phyloP scores from a whole-genome alignment of 345 rosid species.

The Acer saccharum region DNA sequence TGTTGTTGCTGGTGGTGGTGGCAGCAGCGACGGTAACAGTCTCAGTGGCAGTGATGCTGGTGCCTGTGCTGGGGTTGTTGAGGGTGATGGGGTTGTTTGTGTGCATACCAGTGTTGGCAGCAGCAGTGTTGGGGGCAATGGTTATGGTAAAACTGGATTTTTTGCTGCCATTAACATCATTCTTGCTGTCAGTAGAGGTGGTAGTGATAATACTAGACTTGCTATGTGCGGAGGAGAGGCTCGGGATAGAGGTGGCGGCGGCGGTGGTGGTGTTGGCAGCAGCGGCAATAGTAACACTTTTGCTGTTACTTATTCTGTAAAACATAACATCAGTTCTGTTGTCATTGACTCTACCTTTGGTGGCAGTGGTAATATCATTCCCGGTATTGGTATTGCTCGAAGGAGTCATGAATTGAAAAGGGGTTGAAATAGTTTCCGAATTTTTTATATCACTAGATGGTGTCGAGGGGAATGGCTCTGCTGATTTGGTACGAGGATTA shows the following conservation, averaged over 20 bases:
- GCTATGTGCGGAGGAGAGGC: not conserved
- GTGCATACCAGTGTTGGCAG: not conserved
- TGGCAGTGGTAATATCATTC: conserved; percentile 15
- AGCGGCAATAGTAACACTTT: not conserved
- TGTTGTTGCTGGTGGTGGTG: not conserved
- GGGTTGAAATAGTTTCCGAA: conserved; percentile 4
- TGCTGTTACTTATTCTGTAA: not conserved
- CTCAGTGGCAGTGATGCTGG: conserved; percentile 15
- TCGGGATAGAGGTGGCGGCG: not conserved
- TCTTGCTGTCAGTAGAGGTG: not conserved
- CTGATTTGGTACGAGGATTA: not conserved
- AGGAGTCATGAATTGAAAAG: conserved; percentile 17
- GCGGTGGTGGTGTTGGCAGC: not conserved
- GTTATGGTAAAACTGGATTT: conserved; percentile 5
- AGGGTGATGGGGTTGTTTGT: not conserved
- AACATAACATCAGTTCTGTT: not conserved
- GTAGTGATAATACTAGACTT: not conserved
- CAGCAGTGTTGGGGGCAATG: not conserved
- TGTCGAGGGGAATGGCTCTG: not conserved
- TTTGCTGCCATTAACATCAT: conserved; percentile 1
- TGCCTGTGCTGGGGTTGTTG: not conserved
- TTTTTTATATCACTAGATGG: conserved; percentile 18
- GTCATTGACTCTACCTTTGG: conserved; percentile 11
- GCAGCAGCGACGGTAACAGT: not conserved
- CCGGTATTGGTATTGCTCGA: conserved; percentile 23